Evolutionary conservation across 306 rosid genomes (phyloP).

Genomic region (Rubus idaeus): DNA sequence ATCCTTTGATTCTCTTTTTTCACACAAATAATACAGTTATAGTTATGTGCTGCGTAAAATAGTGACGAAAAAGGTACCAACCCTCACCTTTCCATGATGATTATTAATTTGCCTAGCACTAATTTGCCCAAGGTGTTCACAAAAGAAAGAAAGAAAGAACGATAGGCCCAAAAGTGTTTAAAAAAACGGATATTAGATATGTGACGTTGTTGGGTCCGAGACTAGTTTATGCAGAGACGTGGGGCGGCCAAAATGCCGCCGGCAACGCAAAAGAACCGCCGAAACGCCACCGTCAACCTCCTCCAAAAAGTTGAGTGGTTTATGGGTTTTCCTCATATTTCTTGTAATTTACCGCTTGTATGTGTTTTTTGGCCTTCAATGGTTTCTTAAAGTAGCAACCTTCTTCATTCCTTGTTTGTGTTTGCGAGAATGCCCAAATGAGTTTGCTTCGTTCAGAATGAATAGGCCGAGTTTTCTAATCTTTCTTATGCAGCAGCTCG

Average conservation of each 20-base stretch:
- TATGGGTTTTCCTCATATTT: background rate
- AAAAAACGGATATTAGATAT: too few species aligned
- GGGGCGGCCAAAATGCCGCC: too few species aligned
- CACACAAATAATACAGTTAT: too few species aligned
- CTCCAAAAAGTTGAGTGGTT: background rate
- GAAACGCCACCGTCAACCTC: background rate
- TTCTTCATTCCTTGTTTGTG: background rate
- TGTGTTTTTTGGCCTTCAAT: background rate
- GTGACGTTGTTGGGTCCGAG: too few species aligned
- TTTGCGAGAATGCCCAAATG: background rate
- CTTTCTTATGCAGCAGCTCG: background rate
- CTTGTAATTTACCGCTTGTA: background rate
- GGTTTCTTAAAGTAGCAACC: background rate
- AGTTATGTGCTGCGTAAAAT: too few species aligned
- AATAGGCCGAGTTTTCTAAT: background rate
- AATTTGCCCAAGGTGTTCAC: background rate
- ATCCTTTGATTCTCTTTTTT: too few species aligned
- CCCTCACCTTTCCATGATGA: too few species aligned
- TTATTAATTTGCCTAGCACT: too few species aligned
- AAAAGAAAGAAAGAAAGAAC: background rate
- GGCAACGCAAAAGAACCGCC: background rate
- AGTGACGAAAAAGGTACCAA: too few species aligned
- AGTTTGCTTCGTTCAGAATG: background rate
- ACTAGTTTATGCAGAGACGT: too few species aligned
- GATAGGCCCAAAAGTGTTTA: constrained; percentile 7